These are phyloP conservation scores for Wickerhamomyces silvicola DNA, from an alignment of 805 yeast species.

Conservation along the genomic window DNA sequence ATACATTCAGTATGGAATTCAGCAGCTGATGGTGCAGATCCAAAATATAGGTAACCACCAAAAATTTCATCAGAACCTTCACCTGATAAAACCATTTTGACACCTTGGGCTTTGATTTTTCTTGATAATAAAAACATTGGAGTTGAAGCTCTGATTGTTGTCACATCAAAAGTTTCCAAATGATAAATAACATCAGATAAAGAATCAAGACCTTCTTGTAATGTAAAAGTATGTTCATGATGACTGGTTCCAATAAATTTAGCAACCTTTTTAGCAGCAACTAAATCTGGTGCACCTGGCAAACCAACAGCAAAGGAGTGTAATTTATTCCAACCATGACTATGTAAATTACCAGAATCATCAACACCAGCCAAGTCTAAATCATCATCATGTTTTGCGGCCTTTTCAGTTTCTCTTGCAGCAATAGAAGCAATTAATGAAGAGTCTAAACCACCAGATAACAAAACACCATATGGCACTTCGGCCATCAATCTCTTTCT, in stretches of 20 bases:
- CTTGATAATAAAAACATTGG: slow-evolving; percentile 96
- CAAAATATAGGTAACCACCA: slow-evolving; percentile 97
- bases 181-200: slow-evolving; percentile 90
- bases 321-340: slow-evolving; percentile 70
- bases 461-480: slow-evolving; percentile 96
- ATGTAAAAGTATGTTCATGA: slow-evolving; percentile 96
- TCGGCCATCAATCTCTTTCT: slow-evolving; percentile 99
- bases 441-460: slow-evolving; percentile 97
- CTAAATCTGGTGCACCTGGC: slow-evolving; percentile 95
- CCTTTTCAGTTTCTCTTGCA: slow-evolving; percentile 87
- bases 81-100: slow-evolving; percentile 97
- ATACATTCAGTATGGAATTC: slow-evolving; percentile 97
- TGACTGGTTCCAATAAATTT: slow-evolving; percentile 93
- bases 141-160: slow-evolving; percentile 97
- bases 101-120: slow-evolving; percentile 99
- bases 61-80: slow-evolving; percentile 99
- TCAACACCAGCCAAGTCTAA: slow-evolving; percentile 88
- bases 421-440: slow-evolving; percentile 96
- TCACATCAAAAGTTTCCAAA: slow-evolving; percentile 96
- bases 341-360: slow-evolving; percentile 74
- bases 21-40: slow-evolving; percentile 86
- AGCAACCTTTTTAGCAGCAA: slow-evolving; percentile 96
- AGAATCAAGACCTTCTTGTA: slow-evolving; percentile 96
- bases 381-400: slow-evolving; percentile 38
- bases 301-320: slow-evolving; percentile 97